These are phyloP conservation scores for Camellia sinensis DNA, from an alignment of 148 eudicot genomes.

Conservation along the genomic window DNA sequence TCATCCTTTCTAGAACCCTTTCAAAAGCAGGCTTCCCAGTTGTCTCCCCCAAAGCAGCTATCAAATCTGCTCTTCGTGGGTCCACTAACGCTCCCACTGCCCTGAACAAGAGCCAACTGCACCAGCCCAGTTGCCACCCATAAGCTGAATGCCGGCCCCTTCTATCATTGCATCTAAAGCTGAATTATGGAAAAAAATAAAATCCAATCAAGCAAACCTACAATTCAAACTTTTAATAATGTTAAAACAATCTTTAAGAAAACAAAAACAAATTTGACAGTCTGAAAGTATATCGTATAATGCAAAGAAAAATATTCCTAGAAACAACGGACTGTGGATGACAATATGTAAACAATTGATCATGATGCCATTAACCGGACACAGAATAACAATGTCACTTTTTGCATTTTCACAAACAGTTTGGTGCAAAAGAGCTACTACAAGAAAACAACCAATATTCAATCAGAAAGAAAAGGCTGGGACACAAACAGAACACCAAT, in stretches of 20 bases:
- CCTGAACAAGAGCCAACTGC: constrained; percentile 94
- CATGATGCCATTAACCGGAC: not conserved
- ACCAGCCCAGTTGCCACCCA: constrained; percentile 85
- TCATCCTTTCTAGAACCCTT: constrained; percentile 87
- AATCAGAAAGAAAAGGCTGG: too few relatives aligned
- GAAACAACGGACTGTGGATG: not conserved
- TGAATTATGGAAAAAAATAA: not conserved
- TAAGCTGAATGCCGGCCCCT: constrained; percentile 65
- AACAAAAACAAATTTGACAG: not conserved
- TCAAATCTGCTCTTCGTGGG: constrained; percentile 94
- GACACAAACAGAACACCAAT: too few relatives aligned
- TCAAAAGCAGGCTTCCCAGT: constrained; percentile 95
- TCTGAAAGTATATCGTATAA: not conserved
- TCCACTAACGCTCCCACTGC: constrained; percentile 92
- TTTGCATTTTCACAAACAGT: not conserved
- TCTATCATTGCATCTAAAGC: constrained; percentile 46
- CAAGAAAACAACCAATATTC: not conserved
- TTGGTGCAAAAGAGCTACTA: not conserved
- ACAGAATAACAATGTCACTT: not conserved
- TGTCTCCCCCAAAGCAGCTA: constrained; percentile 93
- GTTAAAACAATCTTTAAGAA: not conserved
- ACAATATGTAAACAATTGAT: not conserved
- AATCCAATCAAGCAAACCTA: constrained; percentile 2
- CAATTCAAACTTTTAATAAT: not conserved
- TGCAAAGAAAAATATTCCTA: not conserved